phyloP scores from a whole-genome alignment of 495 filamentous ascomycete species.

The Lasiosphaeria miniovina region DNA sequence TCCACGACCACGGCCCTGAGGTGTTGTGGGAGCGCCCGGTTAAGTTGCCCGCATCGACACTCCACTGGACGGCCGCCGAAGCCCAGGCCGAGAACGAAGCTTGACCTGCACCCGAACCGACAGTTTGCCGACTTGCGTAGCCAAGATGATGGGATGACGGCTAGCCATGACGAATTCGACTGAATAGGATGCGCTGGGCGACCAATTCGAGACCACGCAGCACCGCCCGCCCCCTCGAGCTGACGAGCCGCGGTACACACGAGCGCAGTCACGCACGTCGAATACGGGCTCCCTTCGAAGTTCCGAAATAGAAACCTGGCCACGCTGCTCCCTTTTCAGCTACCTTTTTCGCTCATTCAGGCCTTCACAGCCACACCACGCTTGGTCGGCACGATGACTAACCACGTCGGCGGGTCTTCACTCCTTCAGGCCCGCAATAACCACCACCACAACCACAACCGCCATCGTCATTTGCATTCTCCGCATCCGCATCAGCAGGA shows the following conservation, averaged over 20 bases:
- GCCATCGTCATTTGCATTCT: conserved; percentile 29
- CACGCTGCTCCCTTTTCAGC: neutral
- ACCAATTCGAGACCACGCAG: conserved; percentile 16
- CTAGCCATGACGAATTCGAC: conserved; percentile 21
- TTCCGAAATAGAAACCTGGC: neutral
- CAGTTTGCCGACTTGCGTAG: conserved; percentile 1
- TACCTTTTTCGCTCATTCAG: conserved; percentile 16
- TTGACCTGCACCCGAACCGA: conserved; percentile 1
- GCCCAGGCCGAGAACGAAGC: neutral
- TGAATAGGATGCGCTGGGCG: conserved; percentile 24
- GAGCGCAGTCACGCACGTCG: conserved; percentile 15
- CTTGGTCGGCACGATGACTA: conserved; percentile 43
- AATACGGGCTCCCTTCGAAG: conserved; percentile 28
- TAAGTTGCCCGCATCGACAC: conserved; percentile 2
- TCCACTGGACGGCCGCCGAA: neutral
- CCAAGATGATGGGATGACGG: conserved; percentile 25
- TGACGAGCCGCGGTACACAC: conserved; percentile 16
- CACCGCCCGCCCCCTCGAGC: conserved; percentile 18
- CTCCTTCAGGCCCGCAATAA: conserved; percentile 50
- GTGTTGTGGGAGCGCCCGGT: neutral
- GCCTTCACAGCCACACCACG: conserved; percentile 32
- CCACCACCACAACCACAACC: conserved; percentile 26
- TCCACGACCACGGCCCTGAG: conserved; percentile 7
- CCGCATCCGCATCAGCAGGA: conserved; percentile 25
- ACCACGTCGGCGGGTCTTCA: conserved; percentile 49